Conservation (phyloP, 371 early-diverging fungal genomes). For the Mucor circinelloides region DNA sequence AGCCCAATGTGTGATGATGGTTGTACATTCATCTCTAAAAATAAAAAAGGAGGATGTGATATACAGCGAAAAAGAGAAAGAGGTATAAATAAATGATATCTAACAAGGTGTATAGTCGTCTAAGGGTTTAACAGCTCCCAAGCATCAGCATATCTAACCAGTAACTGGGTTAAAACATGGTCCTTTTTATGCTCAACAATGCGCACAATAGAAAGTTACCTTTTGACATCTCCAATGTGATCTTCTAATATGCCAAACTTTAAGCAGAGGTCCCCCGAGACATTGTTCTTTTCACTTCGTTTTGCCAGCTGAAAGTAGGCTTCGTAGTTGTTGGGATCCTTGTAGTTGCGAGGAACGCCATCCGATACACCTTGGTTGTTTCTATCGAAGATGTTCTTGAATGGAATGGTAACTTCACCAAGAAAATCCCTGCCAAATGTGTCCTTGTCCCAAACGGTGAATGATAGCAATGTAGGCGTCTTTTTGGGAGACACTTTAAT, state of each 20-base stretch:
- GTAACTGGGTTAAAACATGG: background rate
- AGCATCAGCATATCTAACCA: constrained; percentile 13
- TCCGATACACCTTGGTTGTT: constrained; percentile 42
- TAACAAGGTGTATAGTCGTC: background rate
- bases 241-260: constrained; percentile 50
- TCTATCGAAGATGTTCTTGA: constrained; percentile 59
- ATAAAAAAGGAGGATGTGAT: background rate
- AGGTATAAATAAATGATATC: background rate
- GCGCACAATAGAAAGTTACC: constrained; percentile 19
- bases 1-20: background rate
- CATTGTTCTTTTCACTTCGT: constrained; percentile 44
- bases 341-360: constrained; percentile 50
- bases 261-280: constrained; percentile 43
- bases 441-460: constrained; percentile 69
- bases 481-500: constrained; percentile 53
- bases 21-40: background rate
- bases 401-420: constrained; percentile 62
- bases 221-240: constrained; percentile 34
- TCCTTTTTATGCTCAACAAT: background rate
- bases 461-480: constrained; percentile 42
- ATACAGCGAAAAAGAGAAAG: background rate
- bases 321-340: constrained; percentile 53
- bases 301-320: constrained; percentile 39
- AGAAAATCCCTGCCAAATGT: constrained; percentile 64
- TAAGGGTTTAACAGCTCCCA: constrained; percentile 4